These are phyloP conservation scores for Claviceps sp. DNA, from an alignment of 2,329 filamentous ascomycete genomes.

Conservation along the genomic window DNA sequence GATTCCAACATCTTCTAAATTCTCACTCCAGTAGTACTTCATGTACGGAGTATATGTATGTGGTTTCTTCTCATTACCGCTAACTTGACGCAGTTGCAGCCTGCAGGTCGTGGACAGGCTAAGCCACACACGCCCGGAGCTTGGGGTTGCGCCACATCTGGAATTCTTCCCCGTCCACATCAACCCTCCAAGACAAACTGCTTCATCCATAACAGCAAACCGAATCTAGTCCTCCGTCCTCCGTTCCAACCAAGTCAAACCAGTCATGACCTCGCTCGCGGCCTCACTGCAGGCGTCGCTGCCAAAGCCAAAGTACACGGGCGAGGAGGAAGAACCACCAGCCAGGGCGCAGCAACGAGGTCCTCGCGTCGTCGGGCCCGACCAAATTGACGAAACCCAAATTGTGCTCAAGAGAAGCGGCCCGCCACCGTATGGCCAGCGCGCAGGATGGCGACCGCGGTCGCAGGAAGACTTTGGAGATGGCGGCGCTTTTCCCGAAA, in stretches of 20 bases:
- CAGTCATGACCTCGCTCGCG: slow-evolving; percentile 49
- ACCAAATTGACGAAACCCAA: slow-evolving; percentile 72
- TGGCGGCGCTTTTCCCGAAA: slow-evolving; percentile 90
- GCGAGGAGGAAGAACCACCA: slow-evolving; percentile 73
- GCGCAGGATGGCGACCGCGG: slow-evolving; percentile 82
- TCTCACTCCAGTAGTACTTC: too few relatives aligned
- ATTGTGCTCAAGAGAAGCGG: slow-evolving; percentile 72
- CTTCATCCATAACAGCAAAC: slow-evolving; percentile 6
- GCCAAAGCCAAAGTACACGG: slow-evolving; percentile 82
- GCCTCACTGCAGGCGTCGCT: slow-evolving; percentile 66
- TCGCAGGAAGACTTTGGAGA: slow-evolving; percentile 86
- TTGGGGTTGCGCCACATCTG: slow-evolving; percentile 12
- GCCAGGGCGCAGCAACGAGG: slow-evolving; percentile 61
- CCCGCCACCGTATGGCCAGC: slow-evolving; percentile 77
- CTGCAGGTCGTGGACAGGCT: slow-evolving; percentile 9
- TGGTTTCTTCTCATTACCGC: neutral
- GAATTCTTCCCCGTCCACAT: slow-evolving; percentile 19
- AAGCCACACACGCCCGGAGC: slow-evolving; percentile 13
- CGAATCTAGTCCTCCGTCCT: slow-evolving; percentile 12
- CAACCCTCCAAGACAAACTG: neutral
- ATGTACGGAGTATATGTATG: too few relatives aligned
- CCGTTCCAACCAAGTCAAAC: slow-evolving; percentile 4
- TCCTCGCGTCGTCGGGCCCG: slow-evolving; percentile 67
- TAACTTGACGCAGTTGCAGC: too few relatives aligned
- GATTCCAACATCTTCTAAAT: too few relatives aligned